Base-by-base conservation (phyloP, 2,329 filamentous ascomycete species). In the Chaetomium sp. region DNA sequence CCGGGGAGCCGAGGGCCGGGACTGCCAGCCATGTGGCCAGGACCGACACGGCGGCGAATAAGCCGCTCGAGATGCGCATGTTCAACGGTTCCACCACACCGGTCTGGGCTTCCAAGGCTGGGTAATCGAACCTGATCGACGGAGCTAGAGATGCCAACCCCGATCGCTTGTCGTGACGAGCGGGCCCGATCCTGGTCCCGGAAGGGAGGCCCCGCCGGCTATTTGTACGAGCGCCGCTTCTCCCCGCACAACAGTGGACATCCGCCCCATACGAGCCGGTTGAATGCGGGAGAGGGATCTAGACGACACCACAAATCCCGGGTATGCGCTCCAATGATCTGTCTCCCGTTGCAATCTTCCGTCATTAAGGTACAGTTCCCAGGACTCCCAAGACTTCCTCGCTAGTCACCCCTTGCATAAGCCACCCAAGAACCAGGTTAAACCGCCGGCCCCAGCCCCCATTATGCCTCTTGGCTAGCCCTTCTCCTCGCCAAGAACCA, bases 1-100 rank as follows among this genome's bases (percentile, higher is more conserved):
- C 63, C 13, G 71, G 70, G 13, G 71, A 71, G 27, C 57, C 61
- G 13, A 57, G 13, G 8, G 29, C 29, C 3, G 49, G 10, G 51
- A 47, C 13, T 35, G 51, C 38, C 27, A 53, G n/a, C 57, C 45
- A 63, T 29, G 57, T 35, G 19, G 60, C 8, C 9, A 53, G 33
- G 7, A 58, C 51, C 21, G 60, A 35, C 25, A 31, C 45, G 21
- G 38, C 60, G 16, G 56, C 33, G 23, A 59, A n/a, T 16, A 62
- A 7, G 12, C 50, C 23, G 16, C 29, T 13, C 13, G 35, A 19
- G 47, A 67, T 16, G n/a, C 25, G 62, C 62, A 64, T 66, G 12
- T 9, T 62, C 13, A 12, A n/a, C 38, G 16, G 38, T 42, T 42
- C 38, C 38, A 29, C 35, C 21, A 45, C 35, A 45, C 35, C 23